Evolutionary conservation across 1,284 basidiomycete species (phyloP).

Genomic region (Takashimella koratensis): DNA sequence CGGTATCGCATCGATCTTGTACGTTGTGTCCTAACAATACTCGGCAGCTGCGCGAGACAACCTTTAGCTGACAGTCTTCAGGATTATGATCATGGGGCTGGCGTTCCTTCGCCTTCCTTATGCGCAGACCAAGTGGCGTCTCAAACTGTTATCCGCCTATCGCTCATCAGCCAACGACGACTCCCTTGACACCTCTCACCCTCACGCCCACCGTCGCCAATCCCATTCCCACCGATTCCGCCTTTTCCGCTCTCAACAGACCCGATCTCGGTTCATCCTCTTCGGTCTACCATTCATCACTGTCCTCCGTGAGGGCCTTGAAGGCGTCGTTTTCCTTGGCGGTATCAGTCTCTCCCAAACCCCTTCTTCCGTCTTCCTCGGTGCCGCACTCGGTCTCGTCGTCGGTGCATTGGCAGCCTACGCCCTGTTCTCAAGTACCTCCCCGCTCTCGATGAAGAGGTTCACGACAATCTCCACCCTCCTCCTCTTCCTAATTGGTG

Average conservation of each 20-base stretch:
- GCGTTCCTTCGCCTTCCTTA: slow-evolving; percentile 69
- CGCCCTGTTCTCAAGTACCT: slow-evolving; percentile 29
- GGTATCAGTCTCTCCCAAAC: slow-evolving; percentile 54
- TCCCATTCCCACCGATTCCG: slow-evolving; percentile 1
- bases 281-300: slow-evolving; percentile 82
- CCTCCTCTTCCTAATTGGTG: slow-evolving; percentile 78
- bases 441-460: slow-evolving; percentile 55
- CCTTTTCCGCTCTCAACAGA: slow-evolving; percentile 3
- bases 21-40: slow-evolving; percentile 3
- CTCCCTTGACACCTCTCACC: background rate
- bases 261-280: slow-evolving; percentile 53
- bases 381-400: slow-evolving; percentile 50
- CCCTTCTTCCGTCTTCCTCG: slow-evolving; percentile 65
- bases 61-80: slow-evolving; percentile 6
- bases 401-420: slow-evolving; percentile 64
- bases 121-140: slow-evolving; percentile 79
- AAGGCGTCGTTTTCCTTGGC: slow-evolving; percentile 84
- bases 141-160: slow-evolving; percentile 75
- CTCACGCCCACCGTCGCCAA: slow-evolving; percentile 5
- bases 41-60: background rate
- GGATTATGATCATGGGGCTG: slow-evolving; percentile 60
- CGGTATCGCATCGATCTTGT: slow-evolving; percentile 58
- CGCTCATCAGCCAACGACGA: slow-evolving; percentile 44
- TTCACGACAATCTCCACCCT: slow-evolving; percentile 82
- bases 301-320: slow-evolving; percentile 83